Evolutionary conservation across 2,329 filamentous ascomycete species (phyloP), one percentile per base, ranked within the genome.

Genomic region (Pseudovirgaria hyperparasitica): DNA sequence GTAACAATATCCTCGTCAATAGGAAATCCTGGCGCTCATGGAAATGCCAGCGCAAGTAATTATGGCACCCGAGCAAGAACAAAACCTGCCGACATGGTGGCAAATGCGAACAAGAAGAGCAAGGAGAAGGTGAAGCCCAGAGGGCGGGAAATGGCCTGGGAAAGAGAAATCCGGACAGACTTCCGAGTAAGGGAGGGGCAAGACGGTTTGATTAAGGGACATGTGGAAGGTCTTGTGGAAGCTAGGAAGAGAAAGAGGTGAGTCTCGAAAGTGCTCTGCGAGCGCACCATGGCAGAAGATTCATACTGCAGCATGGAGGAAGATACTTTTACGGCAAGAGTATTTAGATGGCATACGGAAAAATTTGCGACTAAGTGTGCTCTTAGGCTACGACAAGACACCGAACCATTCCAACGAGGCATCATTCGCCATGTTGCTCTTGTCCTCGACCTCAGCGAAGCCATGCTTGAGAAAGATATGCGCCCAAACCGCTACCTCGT

Each of bases 381-480:
- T 17, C 6, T 6, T 40, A 82, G 86, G 42, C 61, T 96, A 34
- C 66, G 92, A 34, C 81, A 84, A 53, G 90, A 98, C 52, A 96
- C 90, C 16, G 96, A 87, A 25, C 90, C 90, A 9, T 64, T 98
- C 29, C 90, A 98, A 57, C 73, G 90, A 42, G 90, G 90, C 35
- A 98, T 98, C 45, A 98, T 98, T 55, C 77, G 90, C n/a, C 87
- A 98, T 55, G 61, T 96, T 26, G 75, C 96, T 30, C 65, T 98
- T 13, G 76, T 96, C 20, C 60, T 98, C 18, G 90, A 98, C 54
- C 77, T 96, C 55, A 92, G 82, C 13, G 78, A 82, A 37, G 82
- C 87, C 26, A 98, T 98, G 90, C 58, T 73, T 5, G 86, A 96
- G 55, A 96, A 96, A 56, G 90, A 98, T 49, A 67, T 96, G 39